Evolutionary conservation across 2,329 filamentous ascomycete species (phyloP).

Genomic region (Paecilomyces fulvus): DNA sequence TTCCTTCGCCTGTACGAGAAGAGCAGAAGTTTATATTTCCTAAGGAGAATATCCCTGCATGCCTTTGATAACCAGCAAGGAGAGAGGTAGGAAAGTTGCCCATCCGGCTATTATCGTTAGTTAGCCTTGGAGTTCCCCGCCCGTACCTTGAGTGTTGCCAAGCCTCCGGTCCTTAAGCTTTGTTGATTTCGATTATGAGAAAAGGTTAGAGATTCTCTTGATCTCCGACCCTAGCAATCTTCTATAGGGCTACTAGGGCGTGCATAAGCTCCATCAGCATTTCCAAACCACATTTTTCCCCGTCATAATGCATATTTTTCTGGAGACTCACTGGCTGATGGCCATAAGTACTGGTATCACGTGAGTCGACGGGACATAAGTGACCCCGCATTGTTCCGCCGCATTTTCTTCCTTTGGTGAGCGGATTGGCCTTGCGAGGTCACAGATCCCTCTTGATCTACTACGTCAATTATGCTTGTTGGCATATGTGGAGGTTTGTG

Average conservation of each 20-base stretch:
- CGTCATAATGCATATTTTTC: background rate
- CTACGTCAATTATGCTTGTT: constrained; percentile 43
- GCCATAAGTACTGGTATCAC: background rate
- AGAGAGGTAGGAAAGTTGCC: background rate
- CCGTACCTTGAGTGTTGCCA: background rate
- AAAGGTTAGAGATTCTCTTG: background rate
- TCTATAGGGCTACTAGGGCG: background rate
- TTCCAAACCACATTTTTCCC: background rate
- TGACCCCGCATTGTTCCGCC: background rate
- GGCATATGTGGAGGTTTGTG: constrained; percentile 43
- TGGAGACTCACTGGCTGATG: background rate
- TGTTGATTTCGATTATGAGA: background rate
- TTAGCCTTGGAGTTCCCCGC: background rate
- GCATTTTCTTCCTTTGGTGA: background rate
- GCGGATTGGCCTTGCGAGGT: background rate
- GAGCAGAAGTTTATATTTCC: background rate
- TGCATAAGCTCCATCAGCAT: background rate
- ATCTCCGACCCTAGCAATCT: background rate
- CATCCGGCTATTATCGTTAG: background rate
- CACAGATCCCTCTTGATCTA: background rate
- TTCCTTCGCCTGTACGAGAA: background rate
- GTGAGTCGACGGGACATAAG: background rate
- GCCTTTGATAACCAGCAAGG: background rate
- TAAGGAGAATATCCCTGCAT: background rate
- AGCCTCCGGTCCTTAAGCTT: background rate